Conservation (phyloP, 1,284 basidiomycete species). For the Cryptococcus sp. region DNA sequence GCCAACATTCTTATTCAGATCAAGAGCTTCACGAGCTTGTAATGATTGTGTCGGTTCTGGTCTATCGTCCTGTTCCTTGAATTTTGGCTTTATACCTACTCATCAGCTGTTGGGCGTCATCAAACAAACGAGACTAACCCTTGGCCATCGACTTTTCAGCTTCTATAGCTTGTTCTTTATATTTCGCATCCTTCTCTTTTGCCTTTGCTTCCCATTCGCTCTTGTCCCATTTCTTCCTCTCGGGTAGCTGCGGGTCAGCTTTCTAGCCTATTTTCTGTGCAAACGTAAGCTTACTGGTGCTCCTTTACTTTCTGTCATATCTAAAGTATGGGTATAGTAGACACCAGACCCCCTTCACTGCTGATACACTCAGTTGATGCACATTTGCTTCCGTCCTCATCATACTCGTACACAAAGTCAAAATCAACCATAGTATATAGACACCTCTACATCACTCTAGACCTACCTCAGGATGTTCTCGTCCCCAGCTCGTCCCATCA, state of each 20-base stretch:
- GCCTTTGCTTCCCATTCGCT: constrained; percentile 47
- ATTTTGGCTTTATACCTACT: constrained; percentile 72
- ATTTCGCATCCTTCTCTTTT: constrained; percentile 42
- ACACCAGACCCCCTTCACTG: too few species aligned
- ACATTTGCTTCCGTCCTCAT: not conserved
- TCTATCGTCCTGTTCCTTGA: constrained; percentile 53
- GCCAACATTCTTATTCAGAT: constrained; percentile 82
- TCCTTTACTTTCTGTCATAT: not conserved
- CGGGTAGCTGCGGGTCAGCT: constrained; percentile 9
- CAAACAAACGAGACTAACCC: constrained; percentile 53
- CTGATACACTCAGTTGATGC: not conserved
- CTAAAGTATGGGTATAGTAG: not conserved
- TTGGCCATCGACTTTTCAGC: constrained; percentile 57
- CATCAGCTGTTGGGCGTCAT: not conserved
- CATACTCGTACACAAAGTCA: not conserved
- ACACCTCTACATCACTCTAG: not conserved
- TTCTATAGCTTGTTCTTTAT: constrained; percentile 39
- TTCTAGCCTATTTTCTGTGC: not conserved
- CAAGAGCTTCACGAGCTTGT: constrained; percentile 77
- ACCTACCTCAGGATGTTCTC: constrained; percentile 30
- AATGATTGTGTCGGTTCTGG: constrained; percentile 87
- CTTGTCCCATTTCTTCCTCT: constrained; percentile 45
- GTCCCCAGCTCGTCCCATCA: constrained; percentile 26
- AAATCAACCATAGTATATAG: not conserved
- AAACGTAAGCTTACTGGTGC: not conserved